phyloP scores from a whole-genome alignment of 1,284 basidiomycete genomes.

The Pseudozyma thailandica region DNA sequence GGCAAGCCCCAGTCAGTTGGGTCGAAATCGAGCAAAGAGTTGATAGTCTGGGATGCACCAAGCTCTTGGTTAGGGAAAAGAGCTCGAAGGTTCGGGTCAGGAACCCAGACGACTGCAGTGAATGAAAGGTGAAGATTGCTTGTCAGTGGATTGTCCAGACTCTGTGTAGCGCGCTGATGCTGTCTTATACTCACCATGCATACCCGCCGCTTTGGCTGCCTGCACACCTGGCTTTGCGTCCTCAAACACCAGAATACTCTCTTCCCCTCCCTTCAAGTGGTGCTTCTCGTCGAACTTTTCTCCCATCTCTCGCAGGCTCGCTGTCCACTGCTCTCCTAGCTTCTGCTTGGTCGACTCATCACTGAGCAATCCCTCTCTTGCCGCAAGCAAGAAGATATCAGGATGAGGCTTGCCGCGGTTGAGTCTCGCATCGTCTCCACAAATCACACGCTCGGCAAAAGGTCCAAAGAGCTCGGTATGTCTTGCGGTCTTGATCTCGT shows the following conservation, averaged over 20 bases:
- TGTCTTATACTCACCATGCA: slow-evolving; percentile 57
- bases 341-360: slow-evolving; percentile 16
- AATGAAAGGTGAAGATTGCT: not conserved
- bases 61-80: slow-evolving; percentile 48
- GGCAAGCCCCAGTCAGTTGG: slow-evolving; percentile 65
- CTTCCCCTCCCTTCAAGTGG: slow-evolving; percentile 53
- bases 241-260: slow-evolving; percentile 66
- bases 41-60: slow-evolving; percentile 59
- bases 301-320: slow-evolving; percentile 48
- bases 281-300: slow-evolving; percentile 48
- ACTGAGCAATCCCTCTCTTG: slow-evolving; percentile 55
- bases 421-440: slow-evolving; percentile 63
- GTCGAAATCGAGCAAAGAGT: slow-evolving; percentile 61
- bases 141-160: not conserved
- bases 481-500: slow-evolving; percentile 60
- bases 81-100: slow-evolving; percentile 56
- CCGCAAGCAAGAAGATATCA: slow-evolving; percentile 67
- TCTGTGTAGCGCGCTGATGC: not conserved
- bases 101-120: slow-evolving; percentile 62
- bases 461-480: slow-evolving; percentile 57
- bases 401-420: slow-evolving; percentile 65
- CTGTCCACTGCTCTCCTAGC: slow-evolving; percentile 37
- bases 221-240: slow-evolving; percentile 66
- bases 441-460: slow-evolving; percentile 60
- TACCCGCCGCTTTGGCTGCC: slow-evolving; percentile 63